Evolutionary conservation across 2,329 filamentous ascomycete species (phyloP).

Genomic region (Fusarium chlamydosporum): DNA sequence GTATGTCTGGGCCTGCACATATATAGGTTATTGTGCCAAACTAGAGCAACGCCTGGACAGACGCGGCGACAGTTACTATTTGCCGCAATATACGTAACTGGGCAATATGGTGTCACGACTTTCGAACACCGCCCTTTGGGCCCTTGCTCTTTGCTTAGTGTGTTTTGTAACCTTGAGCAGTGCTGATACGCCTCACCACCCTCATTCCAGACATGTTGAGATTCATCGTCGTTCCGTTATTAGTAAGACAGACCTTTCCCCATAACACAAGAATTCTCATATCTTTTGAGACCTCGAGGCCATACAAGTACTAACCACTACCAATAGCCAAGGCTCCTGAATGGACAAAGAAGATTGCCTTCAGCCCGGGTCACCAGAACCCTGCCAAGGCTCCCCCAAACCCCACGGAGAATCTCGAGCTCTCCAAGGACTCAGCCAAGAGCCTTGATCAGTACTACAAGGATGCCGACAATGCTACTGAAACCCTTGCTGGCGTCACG

Average conservation of each 20-base stretch:
- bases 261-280: too few relatives aligned
- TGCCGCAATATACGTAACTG: too few relatives aligned
- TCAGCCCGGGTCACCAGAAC: conserved; percentile 17
- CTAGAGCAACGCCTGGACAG: too few relatives aligned
- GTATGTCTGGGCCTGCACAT: too few relatives aligned
- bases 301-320: too few relatives aligned
- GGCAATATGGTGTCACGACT: conserved; percentile 5
- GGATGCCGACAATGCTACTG: conserved; percentile 12
- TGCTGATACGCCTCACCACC: background rate
- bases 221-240: conserved; percentile 7
- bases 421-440: background rate
- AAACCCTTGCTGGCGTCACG: background rate
- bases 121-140: conserved; percentile 7
- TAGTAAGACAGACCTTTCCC: conserved; percentile 1
- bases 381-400: conserved; percentile 4
- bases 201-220: background rate
- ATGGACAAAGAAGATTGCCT: conserved; percentile 17
- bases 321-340: conserved; percentile 11
- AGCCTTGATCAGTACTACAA: conserved; percentile 17
- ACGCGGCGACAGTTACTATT: too few relatives aligned
- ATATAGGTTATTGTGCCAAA: too few relatives aligned
- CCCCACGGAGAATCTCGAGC: conserved; percentile 12
- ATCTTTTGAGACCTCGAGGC: too few relatives aligned
- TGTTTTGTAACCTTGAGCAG: background rate
- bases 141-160: conserved; percentile 6